Evolutionary conservation across 176 grass and related monocot genomes (phyloP).

Genomic region (Ananas comosus): DNA sequence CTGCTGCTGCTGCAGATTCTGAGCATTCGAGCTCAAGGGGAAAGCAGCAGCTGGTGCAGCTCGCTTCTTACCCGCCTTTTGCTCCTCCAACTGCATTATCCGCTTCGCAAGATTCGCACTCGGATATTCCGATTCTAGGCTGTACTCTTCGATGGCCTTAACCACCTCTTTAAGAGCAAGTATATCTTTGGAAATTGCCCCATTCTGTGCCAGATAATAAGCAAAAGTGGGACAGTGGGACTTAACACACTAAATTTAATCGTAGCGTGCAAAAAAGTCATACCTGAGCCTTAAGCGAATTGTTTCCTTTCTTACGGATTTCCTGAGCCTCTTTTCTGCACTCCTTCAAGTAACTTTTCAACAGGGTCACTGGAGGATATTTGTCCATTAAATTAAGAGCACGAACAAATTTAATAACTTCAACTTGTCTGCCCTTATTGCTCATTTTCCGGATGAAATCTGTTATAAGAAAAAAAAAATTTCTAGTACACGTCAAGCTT

Average conservation of each 20-base stretch:
- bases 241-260: slow-evolving; percentile 5
- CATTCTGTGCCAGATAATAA: slow-evolving; percentile 29
- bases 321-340: slow-evolving; percentile 41
- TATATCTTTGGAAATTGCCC: slow-evolving; percentile 36
- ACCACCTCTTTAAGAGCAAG: slow-evolving; percentile 35
- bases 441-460: slow-evolving; percentile 47
- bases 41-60: slow-evolving; percentile 1
- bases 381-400: slow-evolving; percentile 42
- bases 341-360: slow-evolving; percentile 43
- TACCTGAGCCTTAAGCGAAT: slow-evolving; percentile 40
- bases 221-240: slow-evolving; percentile 6
- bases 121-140: slow-evolving; percentile 37
- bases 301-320: slow-evolving; percentile 31
- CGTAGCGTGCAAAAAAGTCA: background rate
- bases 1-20: slow-evolving; percentile 3
- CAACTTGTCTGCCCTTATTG: slow-evolving; percentile 39
- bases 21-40: background rate
- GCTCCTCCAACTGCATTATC: slow-evolving; percentile 29
- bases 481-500: slow-evolving; percentile 17
- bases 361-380: slow-evolving; percentile 34
- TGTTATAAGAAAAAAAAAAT: slow-evolving; percentile 31
- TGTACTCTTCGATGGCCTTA: slow-evolving; percentile 44
- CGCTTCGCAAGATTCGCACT: slow-evolving; percentile 31
- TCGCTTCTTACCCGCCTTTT: background rate
- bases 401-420: slow-evolving; percentile 53